Conservation (phyloP, 176 grass and related monocot species). For the Stipa capillata region DNA sequence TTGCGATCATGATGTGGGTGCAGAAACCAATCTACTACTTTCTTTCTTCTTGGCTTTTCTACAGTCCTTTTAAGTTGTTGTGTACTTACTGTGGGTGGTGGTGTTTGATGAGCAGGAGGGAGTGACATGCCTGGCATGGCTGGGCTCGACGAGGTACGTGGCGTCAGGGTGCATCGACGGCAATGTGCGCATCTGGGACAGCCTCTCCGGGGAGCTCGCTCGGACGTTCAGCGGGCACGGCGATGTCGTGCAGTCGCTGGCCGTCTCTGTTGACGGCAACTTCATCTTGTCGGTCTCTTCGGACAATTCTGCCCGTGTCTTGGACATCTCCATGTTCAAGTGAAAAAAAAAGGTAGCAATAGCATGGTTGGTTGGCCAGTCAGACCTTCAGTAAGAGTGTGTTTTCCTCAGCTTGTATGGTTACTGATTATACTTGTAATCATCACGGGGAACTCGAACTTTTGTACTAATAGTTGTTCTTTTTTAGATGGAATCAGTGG, state of each 20-base stretch:
- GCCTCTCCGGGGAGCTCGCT: slow-evolving; percentile 43
- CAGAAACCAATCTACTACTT: no score
- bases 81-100: neutral
- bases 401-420: no score
- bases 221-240: slow-evolving; percentile 38
- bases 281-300: slow-evolving; percentile 42
- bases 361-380: no score
- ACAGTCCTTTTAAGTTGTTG: neutral
- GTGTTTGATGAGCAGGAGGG: slow-evolving; percentile 37
- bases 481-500: no score
- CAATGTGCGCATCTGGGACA: slow-evolving; percentile 82
- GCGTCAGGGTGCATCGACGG: slow-evolving; percentile 62
- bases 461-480: no score
- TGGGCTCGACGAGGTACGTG: slow-evolving; percentile 47
- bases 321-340: slow-evolving; percentile 37
- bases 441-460: no score
- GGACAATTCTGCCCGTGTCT: slow-evolving; percentile 42
- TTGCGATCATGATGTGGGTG: slow-evolving; percentile 56
- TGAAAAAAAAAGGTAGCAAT: no score
- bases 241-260: slow-evolving; percentile 53
- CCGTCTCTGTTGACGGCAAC: slow-evolving; percentile 23
- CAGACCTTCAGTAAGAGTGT: no score
- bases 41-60: no score
- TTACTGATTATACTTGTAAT: no score
- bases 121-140: slow-evolving; percentile 1